phyloP scores from a whole-genome alignment of 2,329 filamentous ascomycete genomes.

The Sphaerulina populicola region DNA sequence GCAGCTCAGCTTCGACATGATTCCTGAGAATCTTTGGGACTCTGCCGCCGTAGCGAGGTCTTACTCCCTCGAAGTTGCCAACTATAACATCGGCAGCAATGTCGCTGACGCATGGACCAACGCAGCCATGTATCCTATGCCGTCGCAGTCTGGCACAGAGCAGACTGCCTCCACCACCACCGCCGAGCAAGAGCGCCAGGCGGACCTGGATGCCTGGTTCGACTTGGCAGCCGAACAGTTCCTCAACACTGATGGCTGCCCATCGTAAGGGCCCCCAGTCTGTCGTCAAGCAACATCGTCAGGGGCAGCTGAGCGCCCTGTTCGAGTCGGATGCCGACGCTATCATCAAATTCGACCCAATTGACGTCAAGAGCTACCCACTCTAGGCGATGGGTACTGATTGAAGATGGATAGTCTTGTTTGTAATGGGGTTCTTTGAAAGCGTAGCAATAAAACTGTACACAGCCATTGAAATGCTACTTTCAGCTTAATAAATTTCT shows the following conservation, averaged over 20 bases:
- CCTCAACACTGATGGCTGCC: no score
- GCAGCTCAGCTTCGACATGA: background rate
- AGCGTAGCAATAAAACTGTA: background rate
- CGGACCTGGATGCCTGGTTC: no score
- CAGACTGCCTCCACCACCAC: background rate
- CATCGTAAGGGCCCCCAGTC: background rate
- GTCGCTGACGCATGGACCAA: background rate
- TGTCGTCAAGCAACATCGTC: conserved; percentile 1
- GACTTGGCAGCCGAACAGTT: no score
- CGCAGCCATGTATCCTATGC: background rate
- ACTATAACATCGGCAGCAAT: background rate
- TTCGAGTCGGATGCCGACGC: background rate
- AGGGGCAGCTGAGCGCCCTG: background rate
- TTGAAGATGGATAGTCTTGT: background rate
- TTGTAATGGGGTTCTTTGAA: background rate
- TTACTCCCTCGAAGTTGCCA: background rate
- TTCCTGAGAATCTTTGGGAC: background rate
- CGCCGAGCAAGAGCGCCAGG: background rate
- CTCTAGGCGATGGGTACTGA: background rate
- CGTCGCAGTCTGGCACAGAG: background rate
- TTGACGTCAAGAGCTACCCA: background rate
- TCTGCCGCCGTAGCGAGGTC: background rate
- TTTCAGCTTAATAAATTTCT: background rate
- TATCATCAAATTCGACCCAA: no score
- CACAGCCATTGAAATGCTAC: background rate